Conservation (phyloP, 2,329 filamentous ascomycete species). For the Verticillium isaacii region DNA sequence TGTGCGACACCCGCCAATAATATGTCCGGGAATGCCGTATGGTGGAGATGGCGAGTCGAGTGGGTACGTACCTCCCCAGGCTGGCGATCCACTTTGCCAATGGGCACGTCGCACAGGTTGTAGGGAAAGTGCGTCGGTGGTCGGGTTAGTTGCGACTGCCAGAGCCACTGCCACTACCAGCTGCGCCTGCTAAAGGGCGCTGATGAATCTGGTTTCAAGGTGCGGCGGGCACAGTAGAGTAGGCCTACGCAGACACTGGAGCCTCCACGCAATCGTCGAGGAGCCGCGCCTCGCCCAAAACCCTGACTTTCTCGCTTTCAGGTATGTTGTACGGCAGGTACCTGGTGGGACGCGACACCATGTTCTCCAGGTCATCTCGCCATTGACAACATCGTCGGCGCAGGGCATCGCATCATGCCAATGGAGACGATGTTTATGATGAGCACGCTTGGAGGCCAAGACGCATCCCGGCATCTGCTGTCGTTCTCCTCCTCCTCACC, state of each 20-base stretch:
- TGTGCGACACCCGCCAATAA: slow-evolving; percentile 20
- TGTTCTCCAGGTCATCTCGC: too few relatives aligned
- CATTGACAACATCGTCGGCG: not conserved
- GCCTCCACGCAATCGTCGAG: not conserved
- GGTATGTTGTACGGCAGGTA: not conserved
- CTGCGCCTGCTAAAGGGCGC: not conserved
- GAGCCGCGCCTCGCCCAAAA: not conserved
- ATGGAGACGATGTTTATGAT: not conserved
- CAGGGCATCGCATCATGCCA: not conserved
- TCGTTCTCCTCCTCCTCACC: not conserved
- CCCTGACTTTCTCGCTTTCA: not conserved
- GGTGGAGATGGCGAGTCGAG: slow-evolving; percentile 9
- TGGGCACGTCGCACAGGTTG: not conserved
- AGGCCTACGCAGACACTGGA: not conserved
- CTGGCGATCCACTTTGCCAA: not conserved
- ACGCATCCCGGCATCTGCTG: not conserved
- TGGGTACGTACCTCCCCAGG: slow-evolving; percentile 8
- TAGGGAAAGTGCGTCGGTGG: not conserved
- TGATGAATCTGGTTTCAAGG: not conserved
- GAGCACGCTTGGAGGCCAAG: not conserved
- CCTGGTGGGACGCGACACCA: too few relatives aligned
- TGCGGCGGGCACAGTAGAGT: not conserved
- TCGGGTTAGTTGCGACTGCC: not conserved
- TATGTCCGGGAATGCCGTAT: not conserved
- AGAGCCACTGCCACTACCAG: not conserved